A percentile compares a stretch with the other conserved stretches of the same genome.
Conservation (phyloP, 2,329 filamentous ascomycete genomes). For the Pseudogymnoascus verrucosus region DNA sequence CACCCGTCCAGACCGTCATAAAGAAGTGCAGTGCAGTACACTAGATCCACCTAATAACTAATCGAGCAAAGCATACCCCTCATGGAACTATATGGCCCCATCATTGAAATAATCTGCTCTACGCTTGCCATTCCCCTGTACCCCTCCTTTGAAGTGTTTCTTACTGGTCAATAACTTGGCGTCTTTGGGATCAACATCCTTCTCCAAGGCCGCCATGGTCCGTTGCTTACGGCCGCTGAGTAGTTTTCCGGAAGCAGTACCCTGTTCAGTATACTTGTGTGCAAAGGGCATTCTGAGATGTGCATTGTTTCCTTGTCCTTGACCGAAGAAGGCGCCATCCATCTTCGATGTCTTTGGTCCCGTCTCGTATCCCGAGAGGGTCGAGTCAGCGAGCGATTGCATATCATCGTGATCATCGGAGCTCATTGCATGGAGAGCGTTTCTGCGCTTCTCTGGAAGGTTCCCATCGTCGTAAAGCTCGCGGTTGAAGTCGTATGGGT, state of each 20-base stretch:
- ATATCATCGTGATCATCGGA: conserved; percentile 28
- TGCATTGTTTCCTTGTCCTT: conserved; percentile 51
- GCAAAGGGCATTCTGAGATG: conserved; percentile 77
- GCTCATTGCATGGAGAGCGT: conserved; percentile 44
- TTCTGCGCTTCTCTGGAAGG: conserved; percentile 72
- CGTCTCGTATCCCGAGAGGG: conserved; percentile 43
- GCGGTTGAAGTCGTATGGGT: conserved; percentile 71
- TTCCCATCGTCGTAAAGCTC: conserved; percentile 81
- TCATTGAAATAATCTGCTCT: conserved; percentile 30
- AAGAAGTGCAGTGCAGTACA: background rate
- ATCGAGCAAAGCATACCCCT: conserved; percentile 5
- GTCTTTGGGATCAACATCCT: conserved; percentile 75
- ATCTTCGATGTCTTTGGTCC: conserved; percentile 69
- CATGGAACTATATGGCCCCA: conserved; percentile 13
- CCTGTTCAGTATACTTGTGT: conserved; percentile 81
- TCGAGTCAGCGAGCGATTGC: conserved; percentile 36
- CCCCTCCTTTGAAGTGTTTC: conserved; percentile 88
- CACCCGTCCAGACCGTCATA: background rate
- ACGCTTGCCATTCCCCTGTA: conserved; percentile 45
- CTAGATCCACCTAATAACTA: background rate
- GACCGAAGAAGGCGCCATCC: conserved; percentile 83
- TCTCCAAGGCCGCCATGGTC: conserved; percentile 74
- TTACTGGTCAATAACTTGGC: conserved; percentile 60
- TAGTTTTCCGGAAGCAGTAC: conserved; percentile 53
- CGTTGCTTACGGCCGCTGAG: conserved; percentile 77